phyloP scores from a whole-genome alignment of 495 filamentous ascomycete genomes.

The Neurospora terricola region DNA sequence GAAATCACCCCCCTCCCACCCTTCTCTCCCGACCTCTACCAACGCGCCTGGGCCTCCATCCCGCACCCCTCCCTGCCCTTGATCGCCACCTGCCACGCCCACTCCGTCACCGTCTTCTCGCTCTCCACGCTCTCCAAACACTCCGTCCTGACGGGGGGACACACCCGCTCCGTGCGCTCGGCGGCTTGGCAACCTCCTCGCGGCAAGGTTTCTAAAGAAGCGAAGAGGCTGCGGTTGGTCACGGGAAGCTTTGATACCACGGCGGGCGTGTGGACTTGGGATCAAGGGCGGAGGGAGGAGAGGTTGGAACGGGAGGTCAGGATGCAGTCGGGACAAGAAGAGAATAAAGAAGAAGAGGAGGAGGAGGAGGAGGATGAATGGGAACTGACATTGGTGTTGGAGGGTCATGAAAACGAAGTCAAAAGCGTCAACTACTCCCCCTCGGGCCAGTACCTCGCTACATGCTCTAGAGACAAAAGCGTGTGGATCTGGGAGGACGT shows the following conservation, averaged over 20 bases:
- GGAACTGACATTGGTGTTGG: slow-evolving; percentile 77
- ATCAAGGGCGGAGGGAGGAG: slow-evolving; percentile 12
- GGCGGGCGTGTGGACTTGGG: slow-evolving; percentile 74
- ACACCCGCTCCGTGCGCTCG: slow-evolving; percentile 74
- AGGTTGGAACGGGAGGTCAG: slow-evolving; percentile 8
- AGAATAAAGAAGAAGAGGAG: slow-evolving; percentile 14
- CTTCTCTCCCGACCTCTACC: slow-evolving; percentile 58
- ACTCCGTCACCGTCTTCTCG: slow-evolving; percentile 79
- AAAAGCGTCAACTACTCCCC: slow-evolving; percentile 77
- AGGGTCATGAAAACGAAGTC: slow-evolving; percentile 90
- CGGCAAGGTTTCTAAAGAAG: slow-evolving; percentile 29
- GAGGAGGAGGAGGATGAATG: slow-evolving; percentile 60
- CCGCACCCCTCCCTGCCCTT: slow-evolving; percentile 83
- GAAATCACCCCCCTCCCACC: slow-evolving; percentile 28
- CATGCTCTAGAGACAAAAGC: slow-evolving; percentile 81
- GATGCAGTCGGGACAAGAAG: slow-evolving; percentile 3
- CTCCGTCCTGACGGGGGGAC: slow-evolving; percentile 72
- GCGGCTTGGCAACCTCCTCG: slow-evolving; percentile 69
- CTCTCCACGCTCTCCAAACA: slow-evolving; percentile 68
- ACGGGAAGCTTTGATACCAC: slow-evolving; percentile 87
- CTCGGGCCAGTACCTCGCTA: slow-evolving; percentile 72
- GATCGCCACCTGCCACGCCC: slow-evolving; percentile 78
- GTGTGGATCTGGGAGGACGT: slow-evolving; percentile 99
- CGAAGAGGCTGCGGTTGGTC: slow-evolving; percentile 57
- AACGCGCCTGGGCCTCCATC: slow-evolving; percentile 75